These are phyloP conservation scores for Begonia masoniana DNA, from an alignment of 306 rosid species.

Conservation along the genomic window DNA sequence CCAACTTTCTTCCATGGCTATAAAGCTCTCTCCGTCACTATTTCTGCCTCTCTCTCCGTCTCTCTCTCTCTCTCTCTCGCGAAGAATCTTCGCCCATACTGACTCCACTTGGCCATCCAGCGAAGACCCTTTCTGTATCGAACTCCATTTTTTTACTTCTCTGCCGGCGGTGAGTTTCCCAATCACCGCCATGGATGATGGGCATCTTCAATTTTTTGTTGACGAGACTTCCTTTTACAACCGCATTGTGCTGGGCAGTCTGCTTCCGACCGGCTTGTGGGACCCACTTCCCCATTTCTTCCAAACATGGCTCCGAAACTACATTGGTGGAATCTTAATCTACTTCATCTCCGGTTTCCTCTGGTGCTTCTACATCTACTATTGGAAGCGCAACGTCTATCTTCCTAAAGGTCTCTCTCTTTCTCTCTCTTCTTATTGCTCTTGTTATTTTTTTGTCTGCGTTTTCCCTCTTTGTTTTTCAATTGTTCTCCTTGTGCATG, in stretches of 20 bases:
- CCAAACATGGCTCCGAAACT: slow-evolving; percentile 83
- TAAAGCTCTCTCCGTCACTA: too few relatives aligned
- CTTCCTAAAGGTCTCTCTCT: slow-evolving; percentile 50
- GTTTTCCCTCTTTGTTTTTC: background rate
- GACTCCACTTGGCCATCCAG: too few relatives aligned
- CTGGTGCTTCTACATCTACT: slow-evolving; percentile 74
- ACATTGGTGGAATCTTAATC: slow-evolving; percentile 48
- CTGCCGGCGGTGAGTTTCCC: background rate
- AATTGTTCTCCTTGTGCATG: too few relatives aligned
- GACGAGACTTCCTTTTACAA: slow-evolving; percentile 55
- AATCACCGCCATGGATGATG: slow-evolving; percentile 4
- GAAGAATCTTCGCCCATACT: too few relatives aligned
- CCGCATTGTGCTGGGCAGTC: slow-evolving; percentile 39
- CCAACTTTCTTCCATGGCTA: too few relatives aligned
- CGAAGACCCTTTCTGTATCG: too few relatives aligned
- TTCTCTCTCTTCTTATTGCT: background rate
- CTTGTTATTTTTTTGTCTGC: background rate
- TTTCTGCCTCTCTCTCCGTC: too few relatives aligned
- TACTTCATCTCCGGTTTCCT: slow-evolving; percentile 57
- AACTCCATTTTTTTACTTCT: background rate
- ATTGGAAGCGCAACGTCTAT: slow-evolving; percentile 54
- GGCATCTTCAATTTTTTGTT: slow-evolving; percentile 26
- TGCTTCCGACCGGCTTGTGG: slow-evolving; percentile 36
- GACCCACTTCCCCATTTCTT: slow-evolving; percentile 54
- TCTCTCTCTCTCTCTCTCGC: too few relatives aligned